These are phyloP conservation scores for Coniochaeta sp. DNA, from an alignment of 2,329 filamentous ascomycete genomes.

Conservation along the genomic window DNA sequence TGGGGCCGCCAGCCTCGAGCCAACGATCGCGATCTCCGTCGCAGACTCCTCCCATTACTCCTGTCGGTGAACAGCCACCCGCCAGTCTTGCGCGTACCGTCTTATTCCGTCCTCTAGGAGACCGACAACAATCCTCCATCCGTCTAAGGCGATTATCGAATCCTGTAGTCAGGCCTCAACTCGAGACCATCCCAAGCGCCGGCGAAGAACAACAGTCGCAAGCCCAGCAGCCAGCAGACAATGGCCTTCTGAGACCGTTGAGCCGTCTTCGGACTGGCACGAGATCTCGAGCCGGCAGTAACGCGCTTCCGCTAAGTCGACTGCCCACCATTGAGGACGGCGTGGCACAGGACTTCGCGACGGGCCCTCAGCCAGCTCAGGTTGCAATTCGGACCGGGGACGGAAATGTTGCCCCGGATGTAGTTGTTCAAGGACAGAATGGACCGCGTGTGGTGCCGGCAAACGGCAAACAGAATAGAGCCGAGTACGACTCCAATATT, in stretches of 20 bases:
- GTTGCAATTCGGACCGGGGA: not conserved
- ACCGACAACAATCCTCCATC: constrained; percentile 1
- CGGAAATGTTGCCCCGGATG: not conserved
- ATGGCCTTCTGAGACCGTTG: not conserved
- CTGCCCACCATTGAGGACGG: not conserved
- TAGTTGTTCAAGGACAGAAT: not conserved
- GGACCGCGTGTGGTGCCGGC: not conserved
- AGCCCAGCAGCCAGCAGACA: not conserved
- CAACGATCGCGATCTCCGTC: not conserved
- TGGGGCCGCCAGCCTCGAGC: not conserved
- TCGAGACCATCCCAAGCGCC: not conserved
- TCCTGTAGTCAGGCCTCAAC: not conserved
- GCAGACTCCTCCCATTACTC: not conserved
- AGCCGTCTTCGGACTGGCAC: not conserved
- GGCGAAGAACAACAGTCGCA: not conserved
- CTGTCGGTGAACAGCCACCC: not conserved
- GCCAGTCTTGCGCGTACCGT: not conserved
- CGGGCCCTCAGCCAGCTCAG: not conserved
- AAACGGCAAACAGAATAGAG: not conserved
- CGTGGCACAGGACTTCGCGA: not conserved
- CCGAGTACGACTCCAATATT: constrained; percentile 18
- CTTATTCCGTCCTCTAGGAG: not conserved
- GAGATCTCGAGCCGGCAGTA: not conserved
- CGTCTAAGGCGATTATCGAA: constrained; percentile 2
- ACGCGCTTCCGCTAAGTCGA: not conserved